phyloP scores from a whole-genome alignment of 1,284 basidiomycete species.

The Sanghuangporus sanghuang region DNA sequence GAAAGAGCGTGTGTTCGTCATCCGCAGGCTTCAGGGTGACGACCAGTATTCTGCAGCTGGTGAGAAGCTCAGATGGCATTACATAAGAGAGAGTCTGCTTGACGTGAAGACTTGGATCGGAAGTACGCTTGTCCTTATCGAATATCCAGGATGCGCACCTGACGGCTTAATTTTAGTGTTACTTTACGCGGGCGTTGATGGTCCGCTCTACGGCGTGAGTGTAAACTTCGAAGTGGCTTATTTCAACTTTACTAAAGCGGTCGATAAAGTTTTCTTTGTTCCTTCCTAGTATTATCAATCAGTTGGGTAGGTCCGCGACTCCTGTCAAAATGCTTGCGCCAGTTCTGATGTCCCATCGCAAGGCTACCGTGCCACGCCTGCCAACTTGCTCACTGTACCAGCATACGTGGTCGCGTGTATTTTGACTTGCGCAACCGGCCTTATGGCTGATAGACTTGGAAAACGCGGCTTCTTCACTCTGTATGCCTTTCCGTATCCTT shows the following conservation, averaged over 20 bases:
- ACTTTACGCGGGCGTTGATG: slow-evolving; percentile 26
- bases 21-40: slow-evolving; percentile 64
- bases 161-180: slow-evolving; percentile 16
- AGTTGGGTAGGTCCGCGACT: slow-evolving; percentile 5
- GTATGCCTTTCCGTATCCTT: slow-evolving; percentile 32
- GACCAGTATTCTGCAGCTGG: slow-evolving; percentile 71
- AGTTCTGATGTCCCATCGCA: background rate
- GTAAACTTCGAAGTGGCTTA: background rate
- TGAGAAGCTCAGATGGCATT: slow-evolving; percentile 55
- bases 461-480: slow-evolving; percentile 58
- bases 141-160: background rate
- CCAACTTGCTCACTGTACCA: slow-evolving; percentile 70
- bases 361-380: slow-evolving; percentile 65
- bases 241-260: background rate
- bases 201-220: slow-evolving; percentile 40
- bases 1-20: slow-evolving; percentile 61
- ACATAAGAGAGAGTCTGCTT: slow-evolving; percentile 52
- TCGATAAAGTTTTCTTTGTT: slow-evolving; percentile 23
- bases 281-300: slow-evolving; percentile 10
- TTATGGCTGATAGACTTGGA: slow-evolving; percentile 54
- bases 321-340: background rate
- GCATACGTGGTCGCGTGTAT: slow-evolving; percentile 65
- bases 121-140: slow-evolving; percentile 31
- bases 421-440: slow-evolving; percentile 59
- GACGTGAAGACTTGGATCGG: slow-evolving; percentile 76